phyloP scores from a whole-genome alignment of 345 rosid genomes.

The Salix dunnii region DNA sequence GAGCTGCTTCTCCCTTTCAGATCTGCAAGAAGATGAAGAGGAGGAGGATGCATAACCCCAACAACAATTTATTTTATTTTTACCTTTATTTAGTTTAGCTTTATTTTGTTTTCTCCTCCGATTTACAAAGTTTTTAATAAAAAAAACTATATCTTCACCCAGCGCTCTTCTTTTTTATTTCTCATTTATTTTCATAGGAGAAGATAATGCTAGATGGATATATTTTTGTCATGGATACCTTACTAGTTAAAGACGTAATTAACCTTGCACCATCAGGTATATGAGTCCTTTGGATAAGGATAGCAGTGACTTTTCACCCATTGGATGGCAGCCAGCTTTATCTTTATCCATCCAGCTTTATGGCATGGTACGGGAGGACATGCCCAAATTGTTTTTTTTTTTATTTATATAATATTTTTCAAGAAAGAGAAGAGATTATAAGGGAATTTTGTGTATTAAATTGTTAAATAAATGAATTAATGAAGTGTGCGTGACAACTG shows the following conservation, averaged over 20 bases:
- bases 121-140: neutral
- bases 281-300: neutral
- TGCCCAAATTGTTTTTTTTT: too few relatives aligned
- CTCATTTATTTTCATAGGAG: neutral
- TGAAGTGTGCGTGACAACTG: constrained; percentile 17
- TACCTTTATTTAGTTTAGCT: neutral
- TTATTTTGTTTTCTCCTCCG: neutral
- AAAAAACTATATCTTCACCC: constrained; percentile 11
- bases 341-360: neutral
- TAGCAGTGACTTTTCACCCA: neutral
- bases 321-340: neutral
- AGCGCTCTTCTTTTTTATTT: neutral
- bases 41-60: neutral
- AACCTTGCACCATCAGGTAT: neutral
- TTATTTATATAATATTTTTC: too few relatives aligned
- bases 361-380: neutral
- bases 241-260: neutral
- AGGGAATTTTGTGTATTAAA: too few relatives aligned
- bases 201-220: neutral
- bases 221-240: neutral
- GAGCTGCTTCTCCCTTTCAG: constrained; percentile 69
- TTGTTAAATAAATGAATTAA: too few relatives aligned
- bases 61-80: neutral
- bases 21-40: constrained; percentile 51
- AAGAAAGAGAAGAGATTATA: too few relatives aligned